These are phyloP conservation scores for Pichia pseudocactophila DNA, from an alignment of 805 yeast species.

Conservation along the genomic window DNA sequence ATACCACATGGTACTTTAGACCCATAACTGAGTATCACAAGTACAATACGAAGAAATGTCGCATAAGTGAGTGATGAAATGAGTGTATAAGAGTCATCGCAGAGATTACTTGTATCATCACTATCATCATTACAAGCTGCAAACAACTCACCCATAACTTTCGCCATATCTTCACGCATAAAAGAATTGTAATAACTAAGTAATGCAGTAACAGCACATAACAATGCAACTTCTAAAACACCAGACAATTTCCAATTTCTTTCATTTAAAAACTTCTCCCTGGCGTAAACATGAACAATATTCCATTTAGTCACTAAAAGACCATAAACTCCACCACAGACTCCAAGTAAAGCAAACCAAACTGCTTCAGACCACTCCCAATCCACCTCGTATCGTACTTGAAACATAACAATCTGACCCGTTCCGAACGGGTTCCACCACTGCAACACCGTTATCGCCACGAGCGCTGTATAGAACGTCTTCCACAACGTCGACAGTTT, in stretches of 20 bases:
- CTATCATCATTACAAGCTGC: conserved; percentile 33
- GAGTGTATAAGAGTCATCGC: conserved; percentile 20
- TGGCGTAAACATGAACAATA: conserved; percentile 63
- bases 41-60: conserved; percentile 55
- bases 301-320: conserved; percentile 67
- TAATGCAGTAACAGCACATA: conserved; percentile 63
- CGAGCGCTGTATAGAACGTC: conserved; percentile 80
- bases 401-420: conserved; percentile 89
- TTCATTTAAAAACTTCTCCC: conserved; percentile 56
- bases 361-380: conserved; percentile 89
- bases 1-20: conserved; percentile 96
- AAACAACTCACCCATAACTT: conserved; percentile 82
- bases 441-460: conserved; percentile 77
- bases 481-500: conserved; percentile 80
- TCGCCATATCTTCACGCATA: conserved; percentile 85
- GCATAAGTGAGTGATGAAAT: conserved; percentile 57
- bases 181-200: conserved; percentile 80
- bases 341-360: conserved; percentile 66
- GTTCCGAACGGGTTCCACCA: conserved; percentile 85
- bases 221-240: conserved; percentile 57
- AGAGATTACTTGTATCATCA: neutral
- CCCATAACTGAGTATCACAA: conserved; percentile 83
- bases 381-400: conserved; percentile 75
- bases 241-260: conserved; percentile 29
- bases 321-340: conserved; percentile 90